phyloP scores from a whole-genome alignment of 192 early-diverging fungal genomes.

The Umbelopsis vinacea region DNA sequence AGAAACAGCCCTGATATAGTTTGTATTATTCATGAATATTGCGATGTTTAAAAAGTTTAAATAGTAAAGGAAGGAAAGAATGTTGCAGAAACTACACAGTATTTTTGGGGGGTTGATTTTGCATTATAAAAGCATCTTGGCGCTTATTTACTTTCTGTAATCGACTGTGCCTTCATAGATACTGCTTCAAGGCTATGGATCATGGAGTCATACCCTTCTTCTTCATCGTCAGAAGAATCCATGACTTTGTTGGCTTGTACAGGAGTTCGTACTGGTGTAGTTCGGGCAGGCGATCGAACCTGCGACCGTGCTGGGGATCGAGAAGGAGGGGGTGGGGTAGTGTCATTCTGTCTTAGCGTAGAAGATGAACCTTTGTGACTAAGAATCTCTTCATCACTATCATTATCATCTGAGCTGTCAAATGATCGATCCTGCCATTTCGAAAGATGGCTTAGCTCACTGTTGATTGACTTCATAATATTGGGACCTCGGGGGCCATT shows the following conservation, averaged over 20 bases:
- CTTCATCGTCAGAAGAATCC: slow-evolving; percentile 17
- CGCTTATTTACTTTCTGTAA: slow-evolving; percentile 9
- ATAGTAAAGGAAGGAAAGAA: slow-evolving; percentile 6
- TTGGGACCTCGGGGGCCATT: neutral
- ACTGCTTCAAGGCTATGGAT: slow-evolving; percentile 17
- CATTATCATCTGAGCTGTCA: slow-evolving; percentile 1
- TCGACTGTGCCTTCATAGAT: slow-evolving; percentile 15
- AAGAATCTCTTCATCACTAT: slow-evolving; percentile 9
- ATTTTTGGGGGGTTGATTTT: neutral
- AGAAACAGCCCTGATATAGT: neutral
- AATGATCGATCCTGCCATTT: slow-evolving; percentile 5
- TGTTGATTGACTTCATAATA: slow-evolving; percentile 13
- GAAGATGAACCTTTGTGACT: neutral
- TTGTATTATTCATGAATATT: slow-evolving; percentile 22
- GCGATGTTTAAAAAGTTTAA: slow-evolving; percentile 1
- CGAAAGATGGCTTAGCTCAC: neutral
- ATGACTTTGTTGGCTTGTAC: neutral
- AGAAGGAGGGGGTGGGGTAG: slow-evolving; percentile 1
- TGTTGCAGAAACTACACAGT: slow-evolving; percentile 15
- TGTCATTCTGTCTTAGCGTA: neutral
- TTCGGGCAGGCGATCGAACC: slow-evolving; percentile 16
- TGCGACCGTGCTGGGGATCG: slow-evolving; percentile 18
- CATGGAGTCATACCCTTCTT: slow-evolving; percentile 18
- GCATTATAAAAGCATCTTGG: neutral
- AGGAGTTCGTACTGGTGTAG: slow-evolving; percentile 1